These are phyloP conservation scores for Septoria petroselini DNA, from an alignment of 2,329 filamentous ascomycete species.

Conservation along the genomic window DNA sequence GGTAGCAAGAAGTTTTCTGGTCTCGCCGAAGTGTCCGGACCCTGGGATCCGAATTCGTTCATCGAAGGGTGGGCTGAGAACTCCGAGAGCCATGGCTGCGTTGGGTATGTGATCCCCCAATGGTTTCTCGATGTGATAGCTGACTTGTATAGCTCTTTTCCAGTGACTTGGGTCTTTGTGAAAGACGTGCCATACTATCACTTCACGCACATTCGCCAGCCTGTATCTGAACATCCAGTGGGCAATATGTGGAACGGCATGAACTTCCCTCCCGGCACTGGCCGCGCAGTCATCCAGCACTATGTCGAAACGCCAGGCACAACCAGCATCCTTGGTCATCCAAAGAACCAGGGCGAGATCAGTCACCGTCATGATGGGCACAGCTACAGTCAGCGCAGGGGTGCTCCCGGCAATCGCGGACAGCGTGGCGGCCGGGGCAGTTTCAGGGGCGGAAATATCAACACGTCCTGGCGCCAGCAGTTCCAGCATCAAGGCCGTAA, in stretches of 20 bases:
- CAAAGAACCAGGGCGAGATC: slow-evolving; percentile 22
- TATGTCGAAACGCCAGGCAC: slow-evolving; percentile 28
- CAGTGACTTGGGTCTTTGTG: slow-evolving; percentile 32
- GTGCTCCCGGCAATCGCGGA: slow-evolving; percentile 13
- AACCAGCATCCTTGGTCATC: slow-evolving; percentile 24
- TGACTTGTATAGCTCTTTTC: slow-evolving; percentile 28
- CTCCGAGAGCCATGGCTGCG: slow-evolving; percentile 10
- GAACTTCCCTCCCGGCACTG: slow-evolving; percentile 30
- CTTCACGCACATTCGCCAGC: slow-evolving; percentile 30
- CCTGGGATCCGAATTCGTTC: slow-evolving; percentile 22
- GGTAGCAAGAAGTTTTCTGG: slow-evolving; percentile 33
- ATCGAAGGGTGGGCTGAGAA: slow-evolving; percentile 28
- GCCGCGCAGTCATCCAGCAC: slow-evolving; percentile 30
- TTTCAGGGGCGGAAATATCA: slow-evolving; percentile 12
- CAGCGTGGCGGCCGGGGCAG: slow-evolving; percentile 18
- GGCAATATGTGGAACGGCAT: slow-evolving; percentile 39
- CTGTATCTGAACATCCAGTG: slow-evolving; percentile 26
- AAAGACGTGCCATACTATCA: slow-evolving; percentile 33
- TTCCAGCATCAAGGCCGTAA: not conserved
- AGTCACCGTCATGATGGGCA: slow-evolving; percentile 5
- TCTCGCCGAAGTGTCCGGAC: slow-evolving; percentile 33
- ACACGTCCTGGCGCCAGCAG: slow-evolving; percentile 9
- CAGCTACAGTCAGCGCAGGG: slow-evolving; percentile 7
- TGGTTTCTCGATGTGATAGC: not conserved
- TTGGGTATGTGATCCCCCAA: slow-evolving; percentile 17